Percentiles rank a stretch among this genome's conserved stretches.
Conservation (phyloP, 495 filamentous ascomycete genomes). For the Daldinia grandis region DNA sequence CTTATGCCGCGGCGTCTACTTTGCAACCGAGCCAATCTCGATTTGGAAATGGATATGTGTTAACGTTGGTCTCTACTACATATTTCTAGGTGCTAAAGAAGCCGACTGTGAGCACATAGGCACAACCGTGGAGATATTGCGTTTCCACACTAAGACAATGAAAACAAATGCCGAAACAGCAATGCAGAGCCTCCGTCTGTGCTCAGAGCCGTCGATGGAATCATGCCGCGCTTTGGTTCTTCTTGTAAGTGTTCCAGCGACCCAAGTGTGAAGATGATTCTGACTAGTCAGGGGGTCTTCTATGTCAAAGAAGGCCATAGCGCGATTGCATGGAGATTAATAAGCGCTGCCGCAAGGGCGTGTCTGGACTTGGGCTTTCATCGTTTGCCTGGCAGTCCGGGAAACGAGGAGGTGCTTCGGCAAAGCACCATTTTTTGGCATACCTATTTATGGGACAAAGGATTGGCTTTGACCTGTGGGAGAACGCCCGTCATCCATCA, state of each 20-base stretch:
- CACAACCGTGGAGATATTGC: conserved; percentile 25
- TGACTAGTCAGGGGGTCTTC: conserved; percentile 31
- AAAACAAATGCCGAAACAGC: conserved; percentile 29
- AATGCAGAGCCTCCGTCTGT: conserved; percentile 36
- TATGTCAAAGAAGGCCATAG: conserved; percentile 41
- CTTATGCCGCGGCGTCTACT: conserved; percentile 65
- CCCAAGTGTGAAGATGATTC: background rate
- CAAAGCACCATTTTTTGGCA: conserved; percentile 65
- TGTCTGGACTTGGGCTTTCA: conserved; percentile 39
- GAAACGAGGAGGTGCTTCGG: conserved; percentile 38
- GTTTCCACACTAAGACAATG: conserved; percentile 13
- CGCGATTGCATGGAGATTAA: conserved; percentile 39
- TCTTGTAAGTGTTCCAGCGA: conserved; percentile 28
- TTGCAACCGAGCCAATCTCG: conserved; percentile 65
- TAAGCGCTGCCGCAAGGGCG: conserved; percentile 33
- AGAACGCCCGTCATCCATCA: conserved; percentile 68
- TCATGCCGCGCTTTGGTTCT: conserved; percentile 41
- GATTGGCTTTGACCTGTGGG: conserved; percentile 67
- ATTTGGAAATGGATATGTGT: conserved; percentile 64
- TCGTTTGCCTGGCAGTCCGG: conserved; percentile 42
- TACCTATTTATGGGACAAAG: conserved; percentile 65
- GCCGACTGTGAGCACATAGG: conserved; percentile 16
- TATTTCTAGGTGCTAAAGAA: conserved; percentile 54
- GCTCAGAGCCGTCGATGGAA: conserved; percentile 41
- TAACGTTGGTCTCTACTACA: conserved; percentile 63